Percentiles rank a stretch among this genome's conserved stretches.
phyloP scores from a whole-genome alignment of 2,329 filamentous ascomycete genomes.

The Pseudofabraea citricarpa region DNA sequence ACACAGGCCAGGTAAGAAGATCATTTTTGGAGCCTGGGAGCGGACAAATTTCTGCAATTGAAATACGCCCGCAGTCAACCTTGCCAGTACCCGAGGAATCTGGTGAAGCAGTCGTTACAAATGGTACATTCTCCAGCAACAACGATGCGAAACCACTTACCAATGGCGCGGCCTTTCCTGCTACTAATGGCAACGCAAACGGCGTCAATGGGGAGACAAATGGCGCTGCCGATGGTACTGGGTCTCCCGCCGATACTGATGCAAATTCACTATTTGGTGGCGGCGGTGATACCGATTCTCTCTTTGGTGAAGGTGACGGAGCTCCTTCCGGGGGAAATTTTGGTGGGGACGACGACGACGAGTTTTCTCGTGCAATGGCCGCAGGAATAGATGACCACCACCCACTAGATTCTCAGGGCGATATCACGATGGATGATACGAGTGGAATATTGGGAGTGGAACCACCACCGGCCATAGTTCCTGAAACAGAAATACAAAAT shows the following conservation, averaged over 20 bases:
- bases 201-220: slow-evolving; percentile 33
- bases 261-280: slow-evolving; percentile 73
- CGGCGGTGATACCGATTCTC: slow-evolving; percentile 67
- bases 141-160: slow-evolving; percentile 54
- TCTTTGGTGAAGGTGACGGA: slow-evolving; percentile 72
- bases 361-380: slow-evolving; percentile 72
- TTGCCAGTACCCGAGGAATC: slow-evolving; percentile 72
- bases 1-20: slow-evolving; percentile 73
- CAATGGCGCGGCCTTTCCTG: slow-evolving; percentile 46
- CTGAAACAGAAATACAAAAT: slow-evolving; percentile 20
- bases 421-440: slow-evolving; percentile 20
- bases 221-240: slow-evolving; percentile 33
- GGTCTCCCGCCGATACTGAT: slow-evolving; percentile 55
- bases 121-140: slow-evolving; percentile 73
- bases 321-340: slow-evolving; percentile 55
- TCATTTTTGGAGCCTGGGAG: slow-evolving; percentile 77
- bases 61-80: slow-evolving; percentile 73
- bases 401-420: slow-evolving; percentile 18
- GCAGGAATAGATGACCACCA: slow-evolving; percentile 26
- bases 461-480: slow-evolving; percentile 7
- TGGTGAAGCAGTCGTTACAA: slow-evolving; percentile 49
- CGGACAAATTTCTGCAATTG: slow-evolving; percentile 82
- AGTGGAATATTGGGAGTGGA: slow-evolving; percentile 3
- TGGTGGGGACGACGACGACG: slow-evolving; percentile 76
- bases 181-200: slow-evolving; percentile 24